phyloP scores from a whole-genome alignment of 2,329 filamentous ascomycete species.

The Lachnellula willkommii region DNA sequence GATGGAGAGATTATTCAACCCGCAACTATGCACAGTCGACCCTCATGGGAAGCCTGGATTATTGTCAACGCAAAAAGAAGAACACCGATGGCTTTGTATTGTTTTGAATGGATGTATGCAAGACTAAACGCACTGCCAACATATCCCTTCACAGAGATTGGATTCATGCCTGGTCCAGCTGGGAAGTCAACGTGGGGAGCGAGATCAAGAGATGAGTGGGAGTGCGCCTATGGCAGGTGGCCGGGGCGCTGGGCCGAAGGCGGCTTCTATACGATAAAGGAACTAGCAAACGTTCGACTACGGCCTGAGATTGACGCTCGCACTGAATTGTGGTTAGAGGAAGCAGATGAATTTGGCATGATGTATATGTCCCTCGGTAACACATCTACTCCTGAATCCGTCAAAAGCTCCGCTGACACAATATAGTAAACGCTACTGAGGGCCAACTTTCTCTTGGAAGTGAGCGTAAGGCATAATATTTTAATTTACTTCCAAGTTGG shows the following conservation, averaged over 20 bases:
- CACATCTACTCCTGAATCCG: background rate
- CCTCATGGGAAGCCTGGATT: slow-evolving; percentile 35
- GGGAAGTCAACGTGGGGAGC: slow-evolving; percentile 37
- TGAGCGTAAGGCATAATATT: background rate
- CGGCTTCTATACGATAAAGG: slow-evolving; percentile 27
- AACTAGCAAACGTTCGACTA: slow-evolving; percentile 30
- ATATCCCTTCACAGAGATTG: slow-evolving; percentile 35
- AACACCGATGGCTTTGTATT: slow-evolving; percentile 33
- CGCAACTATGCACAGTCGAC: slow-evolving; percentile 30
- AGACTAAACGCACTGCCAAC: slow-evolving; percentile 31
- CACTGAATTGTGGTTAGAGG: slow-evolving; percentile 38
- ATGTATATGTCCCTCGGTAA: slow-evolving; percentile 36
- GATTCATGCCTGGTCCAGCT: slow-evolving; percentile 36
- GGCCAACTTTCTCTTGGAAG: background rate
- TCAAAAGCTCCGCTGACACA: background rate
- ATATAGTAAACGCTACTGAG: background rate
- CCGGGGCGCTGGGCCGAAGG: slow-evolving; percentile 32
- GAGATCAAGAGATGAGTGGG: slow-evolving; percentile 31
- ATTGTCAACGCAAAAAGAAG: slow-evolving; percentile 53
- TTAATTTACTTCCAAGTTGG: background rate
- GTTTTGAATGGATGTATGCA: slow-evolving; percentile 37
- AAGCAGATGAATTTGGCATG: slow-evolving; percentile 38
- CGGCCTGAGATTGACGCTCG: slow-evolving; percentile 31
- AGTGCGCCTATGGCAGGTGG: slow-evolving; percentile 31
- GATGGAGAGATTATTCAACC: slow-evolving; percentile 31